Evolutionary conservation across 2,329 filamentous ascomycete species (phyloP).

Genomic region (Aspergillus novoparasiticus): DNA sequence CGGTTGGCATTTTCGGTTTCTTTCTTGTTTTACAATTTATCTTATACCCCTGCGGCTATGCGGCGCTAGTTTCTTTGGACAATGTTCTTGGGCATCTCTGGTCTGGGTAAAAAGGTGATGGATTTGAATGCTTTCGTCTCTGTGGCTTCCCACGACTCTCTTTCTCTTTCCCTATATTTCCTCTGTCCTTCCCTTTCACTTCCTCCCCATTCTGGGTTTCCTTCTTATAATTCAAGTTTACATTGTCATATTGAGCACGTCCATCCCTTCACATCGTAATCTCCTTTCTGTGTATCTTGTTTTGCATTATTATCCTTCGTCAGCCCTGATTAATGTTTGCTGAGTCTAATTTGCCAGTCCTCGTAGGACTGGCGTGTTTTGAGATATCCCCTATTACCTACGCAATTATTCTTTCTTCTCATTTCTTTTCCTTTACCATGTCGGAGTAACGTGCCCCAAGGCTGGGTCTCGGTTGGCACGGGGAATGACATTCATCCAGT

Average conservation of each 20-base stretch:
- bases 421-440: constrained; percentile 1
- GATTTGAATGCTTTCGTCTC: constrained; percentile 1
- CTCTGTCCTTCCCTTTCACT: neutral
- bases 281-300: constrained; percentile 19
- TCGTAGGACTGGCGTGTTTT: neutral
- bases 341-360: neutral
- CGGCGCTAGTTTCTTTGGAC: constrained; percentile 18
- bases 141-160: neutral
- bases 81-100: constrained; percentile 5
- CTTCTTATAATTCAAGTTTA: neutral
- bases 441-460: constrained; percentile 1
- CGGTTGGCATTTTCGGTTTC: constrained; percentile 12
- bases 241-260: constrained; percentile 7
- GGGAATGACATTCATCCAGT: constrained; percentile 11
- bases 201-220: neutral
- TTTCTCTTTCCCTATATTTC: neutral
- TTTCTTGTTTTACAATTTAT: constrained; percentile 8
- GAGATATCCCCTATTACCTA: constrained; percentile 4
- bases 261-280: constrained; percentile 1
- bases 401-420: neutral
- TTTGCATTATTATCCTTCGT: neutral
- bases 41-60: constrained; percentile 24
- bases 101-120: constrained; percentile 5
- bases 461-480: constrained; percentile 17
- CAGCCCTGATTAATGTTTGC: constrained; percentile 8